Conservation (phyloP, 1,284 basidiomycete genomes). For the Irpex sp. region DNA sequence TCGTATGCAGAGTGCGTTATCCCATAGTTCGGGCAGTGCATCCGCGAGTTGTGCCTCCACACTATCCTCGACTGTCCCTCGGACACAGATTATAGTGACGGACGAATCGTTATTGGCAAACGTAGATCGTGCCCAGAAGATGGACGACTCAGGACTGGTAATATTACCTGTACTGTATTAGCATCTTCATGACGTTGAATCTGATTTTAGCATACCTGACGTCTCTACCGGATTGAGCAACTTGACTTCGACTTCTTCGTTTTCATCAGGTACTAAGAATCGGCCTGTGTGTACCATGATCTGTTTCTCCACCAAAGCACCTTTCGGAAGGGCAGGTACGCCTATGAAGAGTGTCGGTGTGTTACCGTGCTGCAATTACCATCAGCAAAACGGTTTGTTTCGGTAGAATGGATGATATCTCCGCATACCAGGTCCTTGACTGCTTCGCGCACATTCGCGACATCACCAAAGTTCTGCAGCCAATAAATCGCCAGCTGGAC, state of each 20-base stretch:
- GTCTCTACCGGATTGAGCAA: constrained; percentile 33
- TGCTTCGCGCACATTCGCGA: constrained; percentile 41
- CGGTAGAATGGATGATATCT: not conserved
- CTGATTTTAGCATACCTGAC: constrained; percentile 33
- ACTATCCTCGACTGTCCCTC: constrained; percentile 7
- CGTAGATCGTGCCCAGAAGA: constrained; percentile 46
- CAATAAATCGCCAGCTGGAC: constrained; percentile 67
- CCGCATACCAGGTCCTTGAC: constrained; percentile 31
- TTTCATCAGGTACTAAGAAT: constrained; percentile 42
- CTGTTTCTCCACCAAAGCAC: constrained; percentile 73
- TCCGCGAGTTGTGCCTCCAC: constrained; percentile 1
- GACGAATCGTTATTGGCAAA: constrained; percentile 37
- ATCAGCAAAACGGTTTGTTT: too few relatives aligned
- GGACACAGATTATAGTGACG: constrained; percentile 19
- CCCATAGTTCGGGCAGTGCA: constrained; percentile 12
- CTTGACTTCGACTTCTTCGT: constrained; percentile 37
- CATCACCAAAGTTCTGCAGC: constrained; percentile 40
- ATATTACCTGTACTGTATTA: constrained; percentile 4
- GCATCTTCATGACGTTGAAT: not conserved
- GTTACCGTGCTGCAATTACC: constrained; percentile 14
- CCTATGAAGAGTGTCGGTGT: constrained; percentile 62
- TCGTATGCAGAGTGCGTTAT: constrained; percentile 36
- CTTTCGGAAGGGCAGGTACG: constrained; percentile 74
- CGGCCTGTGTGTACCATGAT: constrained; percentile 65
- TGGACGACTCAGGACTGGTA: constrained; percentile 14